phyloP scores from a whole-genome alignment of 2,329 filamentous ascomycete species.

The Sporothrix brunneoviolacea region DNA sequence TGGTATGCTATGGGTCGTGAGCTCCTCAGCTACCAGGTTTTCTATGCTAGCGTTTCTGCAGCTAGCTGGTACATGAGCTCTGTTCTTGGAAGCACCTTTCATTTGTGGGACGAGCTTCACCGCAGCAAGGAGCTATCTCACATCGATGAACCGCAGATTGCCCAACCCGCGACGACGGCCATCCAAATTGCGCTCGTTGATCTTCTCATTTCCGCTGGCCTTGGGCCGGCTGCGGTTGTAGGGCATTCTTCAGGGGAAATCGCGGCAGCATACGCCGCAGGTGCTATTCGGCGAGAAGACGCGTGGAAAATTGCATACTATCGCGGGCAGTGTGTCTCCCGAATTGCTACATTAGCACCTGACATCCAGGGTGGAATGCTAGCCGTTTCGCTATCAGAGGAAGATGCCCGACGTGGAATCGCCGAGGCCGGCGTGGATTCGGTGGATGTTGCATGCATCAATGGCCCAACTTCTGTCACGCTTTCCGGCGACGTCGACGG shows the following conservation, averaged over 20 bases:
- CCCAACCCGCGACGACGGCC: slow-evolving; percentile 27
- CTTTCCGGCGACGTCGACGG: slow-evolving; percentile 24
- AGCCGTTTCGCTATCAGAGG: slow-evolving; percentile 33
- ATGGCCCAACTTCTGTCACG: slow-evolving; percentile 31
- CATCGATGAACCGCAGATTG: slow-evolving; percentile 24
- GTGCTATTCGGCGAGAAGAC: slow-evolving; percentile 21
- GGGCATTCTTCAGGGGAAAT: slow-evolving; percentile 34
- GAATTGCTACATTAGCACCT: slow-evolving; percentile 17
- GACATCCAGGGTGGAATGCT: slow-evolving; percentile 38
- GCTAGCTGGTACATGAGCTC: slow-evolving; percentile 24
- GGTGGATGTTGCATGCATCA: slow-evolving; percentile 27
- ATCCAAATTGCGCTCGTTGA: slow-evolving; percentile 31
- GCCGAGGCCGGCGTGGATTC: slow-evolving; percentile 19
- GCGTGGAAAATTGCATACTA: slow-evolving; percentile 29
- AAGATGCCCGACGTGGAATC: slow-evolving; percentile 28
- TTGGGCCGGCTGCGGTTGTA: slow-evolving; percentile 24
- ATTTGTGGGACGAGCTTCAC: slow-evolving; percentile 19
- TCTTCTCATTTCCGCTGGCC: slow-evolving; percentile 23
- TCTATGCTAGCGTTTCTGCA: slow-evolving; percentile 23
- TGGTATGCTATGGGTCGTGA: slow-evolving; percentile 33
- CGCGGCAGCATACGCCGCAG: slow-evolving; percentile 29
- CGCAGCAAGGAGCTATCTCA: slow-evolving; percentile 7
- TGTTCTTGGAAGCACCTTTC: slow-evolving; percentile 20
- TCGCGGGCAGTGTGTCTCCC: slow-evolving; percentile 25
- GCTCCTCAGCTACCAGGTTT: slow-evolving; percentile 25